Evolutionary conservation across 2,329 filamentous ascomycete species (phyloP), one percentile per base, ranked within the genome.

Genomic region (Aspergillus ruber): DNA sequence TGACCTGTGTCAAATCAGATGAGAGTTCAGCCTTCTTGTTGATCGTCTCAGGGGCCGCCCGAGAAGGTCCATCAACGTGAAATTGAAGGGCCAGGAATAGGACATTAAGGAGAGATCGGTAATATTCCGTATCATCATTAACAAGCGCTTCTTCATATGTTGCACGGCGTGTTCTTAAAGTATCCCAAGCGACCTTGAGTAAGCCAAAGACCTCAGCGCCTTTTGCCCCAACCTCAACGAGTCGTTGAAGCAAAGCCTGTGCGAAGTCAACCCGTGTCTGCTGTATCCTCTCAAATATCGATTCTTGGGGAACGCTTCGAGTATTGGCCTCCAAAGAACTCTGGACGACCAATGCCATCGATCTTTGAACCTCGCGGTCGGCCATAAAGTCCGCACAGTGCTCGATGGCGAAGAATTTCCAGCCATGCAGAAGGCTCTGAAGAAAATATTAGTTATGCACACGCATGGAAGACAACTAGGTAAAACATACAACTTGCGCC

Each of bases 381-480:
- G 74, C 71, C 45, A 72, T 70, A 32, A 79, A 75, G 36, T 78
- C 72, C n/a, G 81, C 81, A 63, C 86, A 88, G 43, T 98, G 78
- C 61, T 96, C 91, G 43, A 93, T 77, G 12, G 91, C 81, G 7
- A 98, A 77, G 50, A 88, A 84, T 65, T 94, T 90, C 89, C 91
- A 97, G 47, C 88, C 86, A 58, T 88, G 83, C 54, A 96, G 85
- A 15, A 98, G 80, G 39, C 83, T 80, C 85, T 88, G 49, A 36
- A 42, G 53, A 56, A 49, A 48, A 10, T 32, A 41, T 56, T 73
- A 59, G 71, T 18, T 17, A 17, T 7, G 33, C 33, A 36, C 6
- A 56, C 21, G 27, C 40, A 36, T 43, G 32, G 4, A 42, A 20
- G 2, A 6, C 18, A 25, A 25, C 44, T 1, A 2, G 23, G 21